These are phyloP conservation scores for Aspergillus heteromorphus DNA, from an alignment of 495 filamentous ascomycete species.

Conservation along the genomic window DNA sequence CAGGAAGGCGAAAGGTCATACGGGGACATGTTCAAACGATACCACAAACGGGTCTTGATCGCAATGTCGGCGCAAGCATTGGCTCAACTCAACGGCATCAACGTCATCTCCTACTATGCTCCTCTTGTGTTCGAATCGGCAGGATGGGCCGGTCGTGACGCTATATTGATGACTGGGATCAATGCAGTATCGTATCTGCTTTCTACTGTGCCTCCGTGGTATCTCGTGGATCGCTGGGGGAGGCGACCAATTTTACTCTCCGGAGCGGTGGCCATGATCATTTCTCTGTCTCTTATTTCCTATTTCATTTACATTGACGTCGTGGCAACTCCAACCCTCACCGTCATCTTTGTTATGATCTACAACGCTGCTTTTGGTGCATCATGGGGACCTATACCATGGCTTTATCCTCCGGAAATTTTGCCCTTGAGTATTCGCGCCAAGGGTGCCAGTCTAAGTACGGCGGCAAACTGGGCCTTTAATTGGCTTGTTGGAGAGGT, in stretches of 20 bases:
- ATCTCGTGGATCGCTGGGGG: conserved; percentile 90
- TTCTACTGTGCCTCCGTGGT: conserved; percentile 94
- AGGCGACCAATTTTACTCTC: conserved; percentile 85
- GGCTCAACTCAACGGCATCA: conserved; percentile 96
- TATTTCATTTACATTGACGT: conserved; percentile 93
- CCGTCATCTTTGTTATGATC: conserved; percentile 93
- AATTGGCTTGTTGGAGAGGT: conserved; percentile 96
- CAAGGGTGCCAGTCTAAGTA: conserved; percentile 95
- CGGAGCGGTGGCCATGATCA: conserved; percentile 83
- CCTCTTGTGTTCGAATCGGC: conserved; percentile 95
- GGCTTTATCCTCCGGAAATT: conserved; percentile 98
- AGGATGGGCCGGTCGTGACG: conserved; percentile 83
- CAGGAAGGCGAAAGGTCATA: conserved; percentile 94
- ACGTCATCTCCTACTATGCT: conserved; percentile 98
- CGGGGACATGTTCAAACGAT: conserved; percentile 89
- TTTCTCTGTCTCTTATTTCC: conserved; percentile 86
- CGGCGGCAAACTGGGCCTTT: conserved; percentile 95
- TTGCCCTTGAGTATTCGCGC: conserved; percentile 93
- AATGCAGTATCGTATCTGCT: conserved; percentile 88
- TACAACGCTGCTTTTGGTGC: conserved; percentile 98
- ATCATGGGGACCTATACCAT: conserved; percentile 98
- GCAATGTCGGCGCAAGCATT: conserved; percentile 98
- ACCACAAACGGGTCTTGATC: conserved; percentile 88
- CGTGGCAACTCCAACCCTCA: conserved; percentile 66
- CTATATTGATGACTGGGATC: conserved; percentile 95